Evolutionary conservation across 805 yeast genomes (phyloP).

Genomic region (Saturnispora mendoncae): DNA sequence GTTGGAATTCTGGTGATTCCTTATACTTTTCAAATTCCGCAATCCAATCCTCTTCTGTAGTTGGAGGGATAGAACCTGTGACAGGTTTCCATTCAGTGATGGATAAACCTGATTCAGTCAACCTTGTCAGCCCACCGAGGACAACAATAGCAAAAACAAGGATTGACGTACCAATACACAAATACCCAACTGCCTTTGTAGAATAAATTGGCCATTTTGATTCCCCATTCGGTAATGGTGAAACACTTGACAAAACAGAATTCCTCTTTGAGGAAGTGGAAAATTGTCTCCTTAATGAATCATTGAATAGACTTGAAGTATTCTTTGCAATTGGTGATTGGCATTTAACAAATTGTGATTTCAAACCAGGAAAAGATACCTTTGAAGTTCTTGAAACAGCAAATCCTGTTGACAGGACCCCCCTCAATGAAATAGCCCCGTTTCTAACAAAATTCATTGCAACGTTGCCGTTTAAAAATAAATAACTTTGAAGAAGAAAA

Average conservation of each 20-base stretch:
- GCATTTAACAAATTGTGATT: too few relatives aligned
- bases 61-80: constrained; percentile 89
- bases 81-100: constrained; percentile 99
- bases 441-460: too few relatives aligned
- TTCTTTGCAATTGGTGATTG: too few relatives aligned
- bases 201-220: constrained; percentile 35
- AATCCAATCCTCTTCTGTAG: constrained; percentile 74
- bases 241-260: too few relatives aligned
- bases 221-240: constrained; percentile 1
- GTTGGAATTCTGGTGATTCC: constrained; percentile 84
- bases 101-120: constrained; percentile 91
- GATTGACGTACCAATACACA: constrained; percentile 82
- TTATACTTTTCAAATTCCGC: constrained; percentile 73
- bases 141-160: constrained; percentile 91
- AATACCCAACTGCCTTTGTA: constrained; percentile 63
- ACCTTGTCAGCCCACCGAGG: constrained; percentile 91
- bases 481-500: too few relatives aligned
- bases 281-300: not conserved
- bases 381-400: too few relatives aligned
- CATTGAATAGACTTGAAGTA: not conserved
- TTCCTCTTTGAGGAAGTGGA: not conserved
- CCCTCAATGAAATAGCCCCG: too few relatives aligned
- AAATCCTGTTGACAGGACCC: too few relatives aligned
- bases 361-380: too few relatives aligned
- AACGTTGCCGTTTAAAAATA: too few relatives aligned